A percentile compares a stretch with the other conserved stretches of the same genome.
Evolutionary conservation across 2,329 filamentous ascomycete species (phyloP).

Genomic region (Colletotrichum melonis): DNA sequence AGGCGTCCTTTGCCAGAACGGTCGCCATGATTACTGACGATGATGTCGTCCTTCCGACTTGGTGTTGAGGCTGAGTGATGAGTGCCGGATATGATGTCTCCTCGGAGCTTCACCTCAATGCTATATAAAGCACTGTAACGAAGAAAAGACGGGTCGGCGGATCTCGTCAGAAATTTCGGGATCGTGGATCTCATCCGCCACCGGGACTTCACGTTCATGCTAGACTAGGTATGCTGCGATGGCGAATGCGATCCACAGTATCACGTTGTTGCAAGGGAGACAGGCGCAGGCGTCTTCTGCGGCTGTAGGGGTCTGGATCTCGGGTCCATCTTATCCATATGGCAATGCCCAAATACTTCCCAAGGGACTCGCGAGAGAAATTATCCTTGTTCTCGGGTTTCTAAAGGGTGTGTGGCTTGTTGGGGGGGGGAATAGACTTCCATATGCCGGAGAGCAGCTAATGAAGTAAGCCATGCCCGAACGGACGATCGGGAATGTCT

Average conservation of each 20-base stretch:
- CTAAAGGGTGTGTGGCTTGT: background rate
- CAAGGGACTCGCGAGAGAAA: no score
- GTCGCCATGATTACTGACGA: constrained; percentile 23
- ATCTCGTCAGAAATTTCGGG: background rate
- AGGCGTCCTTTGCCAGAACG: constrained; percentile 31
- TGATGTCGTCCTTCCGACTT: background rate
- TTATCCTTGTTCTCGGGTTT: no score
- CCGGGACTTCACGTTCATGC: background rate
- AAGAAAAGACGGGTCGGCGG: background rate
- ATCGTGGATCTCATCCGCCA: background rate
- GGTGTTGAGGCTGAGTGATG: background rate
- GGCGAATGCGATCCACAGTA: constrained; percentile 26
- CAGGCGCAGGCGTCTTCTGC: background rate
- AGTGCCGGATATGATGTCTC: background rate
- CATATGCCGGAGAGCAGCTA: background rate
- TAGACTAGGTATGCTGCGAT: background rate
- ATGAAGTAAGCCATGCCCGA: background rate
- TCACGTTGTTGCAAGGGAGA: constrained; percentile 6
- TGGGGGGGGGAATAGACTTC: background rate
- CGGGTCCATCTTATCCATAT: no score
- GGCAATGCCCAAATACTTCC: no score
- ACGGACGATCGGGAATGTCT: background rate
- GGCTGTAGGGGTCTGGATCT: background rate
- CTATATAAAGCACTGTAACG: background rate
- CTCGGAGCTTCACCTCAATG: background rate